Evolutionary conservation across 306 rosid genomes (phyloP), one percentile per base, ranked within the genome.

Genomic region (Geum urbanum): DNA sequence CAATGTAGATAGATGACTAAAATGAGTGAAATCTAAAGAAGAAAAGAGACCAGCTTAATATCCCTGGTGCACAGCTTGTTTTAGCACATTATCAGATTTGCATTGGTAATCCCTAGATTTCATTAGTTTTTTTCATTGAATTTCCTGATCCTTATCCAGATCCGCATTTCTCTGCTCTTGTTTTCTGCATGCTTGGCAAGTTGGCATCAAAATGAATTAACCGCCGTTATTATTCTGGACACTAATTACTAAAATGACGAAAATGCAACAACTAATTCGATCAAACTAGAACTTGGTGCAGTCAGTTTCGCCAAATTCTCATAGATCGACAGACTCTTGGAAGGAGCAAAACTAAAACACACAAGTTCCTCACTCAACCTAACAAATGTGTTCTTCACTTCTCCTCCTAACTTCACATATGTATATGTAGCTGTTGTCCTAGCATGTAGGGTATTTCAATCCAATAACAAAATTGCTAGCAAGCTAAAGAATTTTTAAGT

Each of bases 271-370:
- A 52, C 18, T 18, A n/a, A 52, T 27, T 27, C 32, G 32, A 27
- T 27, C 57, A 18, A 9, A 24, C 39, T 67, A 60, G 2, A 60
- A 9, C 39, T 72, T 58, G 56, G 76, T 47, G 56, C 96, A 85
- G 20, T 90, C 82, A 0, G 64, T 19, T 0, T 96, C 0, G 86
- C 78, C 20, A 91, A 0, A 39, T 85, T 91, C 0, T 92, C 96
- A 11, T 76, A 85, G 14, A 91, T 82, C 1, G 75, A 13, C 0
- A n/a, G 5, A 4, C 0, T 0, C 0, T 6, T 0, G 4, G 8
- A 0, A 8, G 16, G 8, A 0, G 2, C 5, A n/a, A 91, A 85
- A 9, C 89, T 85, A 0, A 91, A 77, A 63, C 97, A 91, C 5
- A 63, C 48, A 0, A 77, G 63, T 1, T 11, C 64, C 0, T 79